phyloP scores from a whole-genome alignment of 768 basidiomycete genomes.

The Lentinula raphanica region DNA sequence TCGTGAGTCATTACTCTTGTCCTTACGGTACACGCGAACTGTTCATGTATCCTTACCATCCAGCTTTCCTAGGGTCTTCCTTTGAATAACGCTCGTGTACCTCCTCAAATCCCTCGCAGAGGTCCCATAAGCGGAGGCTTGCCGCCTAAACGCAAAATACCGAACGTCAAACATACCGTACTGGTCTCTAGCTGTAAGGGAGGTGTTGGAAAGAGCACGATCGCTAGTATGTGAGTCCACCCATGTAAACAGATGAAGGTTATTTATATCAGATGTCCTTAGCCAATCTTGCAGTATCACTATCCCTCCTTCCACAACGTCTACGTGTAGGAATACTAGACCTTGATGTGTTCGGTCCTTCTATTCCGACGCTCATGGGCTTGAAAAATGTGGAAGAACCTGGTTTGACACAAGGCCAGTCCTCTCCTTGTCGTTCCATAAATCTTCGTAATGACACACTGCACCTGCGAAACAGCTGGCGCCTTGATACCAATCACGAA shows the following conservation, averaged over 20 bases:
- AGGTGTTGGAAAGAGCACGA: constrained; percentile 92
- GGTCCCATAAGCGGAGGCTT: constrained; percentile 31
- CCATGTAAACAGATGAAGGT: background rate
- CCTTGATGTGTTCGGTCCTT: constrained; percentile 94
- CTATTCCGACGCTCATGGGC: constrained; percentile 89
- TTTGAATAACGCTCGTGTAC: constrained; percentile 16
- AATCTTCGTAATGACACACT: background rate
- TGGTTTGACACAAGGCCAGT: constrained; percentile 61
- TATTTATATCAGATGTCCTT: constrained; percentile 6
- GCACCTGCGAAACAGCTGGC: constrained; percentile 55
- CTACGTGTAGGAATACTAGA: constrained; percentile 84
- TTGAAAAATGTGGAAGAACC: constrained; percentile 77
- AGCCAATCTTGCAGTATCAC: constrained; percentile 82
- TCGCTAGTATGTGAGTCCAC: constrained; percentile 58
- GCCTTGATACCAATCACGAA: constrained; percentile 79
- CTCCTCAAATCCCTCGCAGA: constrained; percentile 59
- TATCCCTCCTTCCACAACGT: constrained; percentile 32
- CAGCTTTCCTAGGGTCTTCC: constrained; percentile 14
- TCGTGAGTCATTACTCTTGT: constrained; percentile 32
- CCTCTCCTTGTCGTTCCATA: background rate
- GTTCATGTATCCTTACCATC: background rate
- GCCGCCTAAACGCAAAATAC: constrained; percentile 50
- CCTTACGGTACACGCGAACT: no score
- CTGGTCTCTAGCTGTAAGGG: constrained; percentile 92
- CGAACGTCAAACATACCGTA: constrained; percentile 75